Base-by-base conservation (phyloP, 1,284 basidiomycete species). In the Malassezia obtusa region DNA sequence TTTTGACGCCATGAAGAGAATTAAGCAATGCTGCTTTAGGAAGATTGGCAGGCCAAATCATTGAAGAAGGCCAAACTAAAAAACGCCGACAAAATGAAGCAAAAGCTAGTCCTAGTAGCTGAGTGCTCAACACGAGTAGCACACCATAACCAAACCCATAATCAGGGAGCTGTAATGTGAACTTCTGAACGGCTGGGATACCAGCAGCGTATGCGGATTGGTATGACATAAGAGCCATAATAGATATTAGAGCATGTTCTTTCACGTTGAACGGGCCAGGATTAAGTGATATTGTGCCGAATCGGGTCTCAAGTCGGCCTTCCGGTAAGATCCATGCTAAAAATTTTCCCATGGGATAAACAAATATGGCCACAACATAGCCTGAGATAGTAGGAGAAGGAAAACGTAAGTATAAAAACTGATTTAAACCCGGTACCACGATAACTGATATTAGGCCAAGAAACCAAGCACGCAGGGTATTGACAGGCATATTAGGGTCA, bases 251-350 rank as follows among this genome's bases (percentile, higher is more conserved):
- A 0, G 88, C 84, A 70, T 96, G 91, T 72, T 96, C 92, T 75
- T 92, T 92, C 78, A 92, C 89, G 76, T 94, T 96, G 87, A 91
- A 98, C 8, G 90, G 88, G 17, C 92, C 89, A 0, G 92, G 91
- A 68, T 98, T 96, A 45, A 96, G 77, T 2, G 85, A 86, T 68
- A 90, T 84, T 19, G 48, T 25, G 10, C 17, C 60, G 76, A 76
- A 60, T 77, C 79, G 73, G 1, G 87, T 88, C 9, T 88, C 73
- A 2, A 80, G 89, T 0, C 80, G 81, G 15, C 77, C 82, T 63
- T 89, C 87, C 3, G 92, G 92, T 30, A 96, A 77, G 3, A 80
- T 75, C 70, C 83, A 85, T 0, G 91, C 87, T 17, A 86, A 73
- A 56, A 90, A 78, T 76, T 91, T 92, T 62, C 92, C 92, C 26